Evolutionary conservation across 805 yeast species (phyloP), one percentile per base, ranked within the genome.

Genomic region (Saccharomycopsis capsularis): DNA sequence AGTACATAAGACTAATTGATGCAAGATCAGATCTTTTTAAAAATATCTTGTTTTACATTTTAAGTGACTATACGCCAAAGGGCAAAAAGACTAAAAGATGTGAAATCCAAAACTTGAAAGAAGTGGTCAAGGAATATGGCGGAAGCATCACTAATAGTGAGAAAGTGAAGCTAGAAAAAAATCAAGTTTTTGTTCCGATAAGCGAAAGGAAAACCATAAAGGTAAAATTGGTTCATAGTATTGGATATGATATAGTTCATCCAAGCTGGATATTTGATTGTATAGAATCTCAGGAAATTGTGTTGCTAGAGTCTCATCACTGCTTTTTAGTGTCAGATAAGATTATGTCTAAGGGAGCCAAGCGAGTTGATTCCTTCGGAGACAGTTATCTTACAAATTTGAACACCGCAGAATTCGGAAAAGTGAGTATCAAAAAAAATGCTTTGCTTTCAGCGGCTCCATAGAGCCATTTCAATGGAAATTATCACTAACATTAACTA

Each of bases 211-310:
- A 57, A 11, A 73, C 77, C 0, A 53, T 62, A 3, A 71, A 69
- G 44, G 71, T 76, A 2, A 57, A 55, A 2, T 62, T 63, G 1
- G 51, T 76, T n/a, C 55, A 60, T 9, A 62, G 66, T n/a, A 50
- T 62, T 16, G 84, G 84, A 0, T 76, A 72, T 56, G 85, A 82
- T 57, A 68, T 91, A 0, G 59, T 88, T 5, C 71, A 64, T 45
- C 88, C 95, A 0, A 61, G 65, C 27, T 91, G 96, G 95, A 60
- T 87, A 4, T 68, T 78, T 40, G 90, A 85, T 55, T 79, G 93
- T 56, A 65, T 85, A 2, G 58, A 61, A 16, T 60, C 67, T 13
- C 57, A 61, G 1, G 45, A 56, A 2, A 41, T 79, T 1, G 62
- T 86, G 0, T 72, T 71, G 2, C 55, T 84, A 4, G 95, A 85